Conservation (phyloP, 331 rosid genomes). For the Rosa hybrid region DNA sequence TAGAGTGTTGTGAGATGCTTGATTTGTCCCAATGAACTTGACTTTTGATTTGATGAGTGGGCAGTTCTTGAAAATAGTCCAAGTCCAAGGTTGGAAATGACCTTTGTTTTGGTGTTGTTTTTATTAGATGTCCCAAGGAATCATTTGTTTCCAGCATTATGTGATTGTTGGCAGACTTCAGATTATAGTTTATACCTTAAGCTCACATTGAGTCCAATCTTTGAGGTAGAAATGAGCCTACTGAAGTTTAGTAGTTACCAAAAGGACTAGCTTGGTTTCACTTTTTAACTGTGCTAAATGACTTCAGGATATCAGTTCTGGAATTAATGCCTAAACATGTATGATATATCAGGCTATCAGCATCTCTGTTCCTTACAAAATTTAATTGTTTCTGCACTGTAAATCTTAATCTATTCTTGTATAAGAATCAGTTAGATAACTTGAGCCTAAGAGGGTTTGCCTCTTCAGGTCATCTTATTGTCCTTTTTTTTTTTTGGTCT, state of each 20-base stretch:
- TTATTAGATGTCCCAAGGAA: neutral
- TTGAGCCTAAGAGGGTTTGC: neutral
- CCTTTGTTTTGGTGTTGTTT: neutral
- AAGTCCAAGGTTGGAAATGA: constrained; percentile 6
- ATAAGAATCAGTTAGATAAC: neutral
- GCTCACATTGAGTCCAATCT: neutral
- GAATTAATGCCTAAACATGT: neutral
- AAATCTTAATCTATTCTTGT: neutral
- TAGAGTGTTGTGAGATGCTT: neutral
- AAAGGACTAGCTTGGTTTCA: neutral
- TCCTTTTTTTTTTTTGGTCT: too few species aligned
- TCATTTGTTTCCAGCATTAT: neutral
- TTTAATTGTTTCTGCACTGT: neutral
- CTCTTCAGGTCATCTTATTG: neutral
- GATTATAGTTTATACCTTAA: neutral
- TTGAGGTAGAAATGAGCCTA: constrained; percentile 6
- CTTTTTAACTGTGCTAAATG: neutral
- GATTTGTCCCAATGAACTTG: constrained; percentile 1
- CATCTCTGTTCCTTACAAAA: neutral
- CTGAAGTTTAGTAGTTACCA: neutral
- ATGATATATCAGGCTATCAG: neutral
- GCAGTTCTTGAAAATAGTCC: neutral
- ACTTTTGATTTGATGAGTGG: neutral
- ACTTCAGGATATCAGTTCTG: neutral
- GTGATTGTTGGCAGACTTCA: neutral